Base-by-base conservation (phyloP, 73 alveolate genomes). In the Stentor coeruleus region DNA sequence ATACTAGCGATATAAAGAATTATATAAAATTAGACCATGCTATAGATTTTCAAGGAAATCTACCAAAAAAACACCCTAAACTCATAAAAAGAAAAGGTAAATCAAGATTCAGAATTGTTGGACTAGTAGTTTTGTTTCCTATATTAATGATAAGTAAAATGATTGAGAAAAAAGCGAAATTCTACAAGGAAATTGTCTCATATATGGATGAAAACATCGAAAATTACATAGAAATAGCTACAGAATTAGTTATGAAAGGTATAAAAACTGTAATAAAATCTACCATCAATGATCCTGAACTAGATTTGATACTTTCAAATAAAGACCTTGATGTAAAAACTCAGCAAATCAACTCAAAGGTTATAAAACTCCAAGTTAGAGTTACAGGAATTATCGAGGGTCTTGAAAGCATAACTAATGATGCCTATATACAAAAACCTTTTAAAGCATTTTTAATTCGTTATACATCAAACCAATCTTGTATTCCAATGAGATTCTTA, bases 351-450 rank as follows among this genome's bases (percentile, higher is more conserved):
- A 28, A 83, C 38, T 14, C 59, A 28, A 83, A 83, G 35, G 20
- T 83, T 3, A 15, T 83, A 38, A 83, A 83, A 74, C 3, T 83
- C 3, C 59, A 83, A 74, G 89, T 83, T 3, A 83, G 89, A 83
- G 73, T 83, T 6, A 83, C 59, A 60, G 89, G 89, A 1, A 33
- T 83, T 2, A 49, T 83, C 3, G 35, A 74, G 49, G 79, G 79
- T 38, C 38, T 83, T 3, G 39, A 28, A 15, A 58, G 75, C 28
- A 58, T 39, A 11, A 36, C 81, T 77, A 83, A 72, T 83, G 60
- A 55, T 3, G 33, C 42, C 33, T 83, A 83, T 35, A 73, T 83
- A 35, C 89, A 83, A 4, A 37, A 38, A 3, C 81, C 82, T 1
- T 39, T 83, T 30, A 6, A 58, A 1, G 36, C 55, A 42, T 83